Evolutionary conservation across 1,139 yeast species (phyloP).

Genomic region (Pichia sp.): DNA sequence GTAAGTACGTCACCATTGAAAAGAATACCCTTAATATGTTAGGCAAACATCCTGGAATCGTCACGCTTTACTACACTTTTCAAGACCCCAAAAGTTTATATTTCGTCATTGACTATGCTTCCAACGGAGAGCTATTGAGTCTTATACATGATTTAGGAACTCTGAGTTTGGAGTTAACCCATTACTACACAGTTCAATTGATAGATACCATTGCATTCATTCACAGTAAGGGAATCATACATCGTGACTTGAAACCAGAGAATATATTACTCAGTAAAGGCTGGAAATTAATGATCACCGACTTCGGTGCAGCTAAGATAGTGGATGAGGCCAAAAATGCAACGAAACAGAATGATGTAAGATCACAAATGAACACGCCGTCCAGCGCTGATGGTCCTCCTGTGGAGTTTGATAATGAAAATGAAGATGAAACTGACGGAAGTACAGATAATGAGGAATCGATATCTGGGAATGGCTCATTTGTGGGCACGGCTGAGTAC

Average conservation of each 20-base stretch:
- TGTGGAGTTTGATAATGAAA: background rate
- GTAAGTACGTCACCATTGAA: conserved; percentile 93
- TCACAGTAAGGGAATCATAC: conserved; percentile 73
- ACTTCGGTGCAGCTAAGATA: conserved; percentile 73
- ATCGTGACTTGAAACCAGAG: conserved; percentile 75
- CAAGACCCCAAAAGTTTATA: conserved; percentile 86
- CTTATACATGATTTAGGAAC: conserved; percentile 73
- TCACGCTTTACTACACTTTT: conserved; percentile 83
- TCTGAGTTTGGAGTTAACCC: conserved; percentile 68
- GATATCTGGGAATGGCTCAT: conserved; percentile 47
- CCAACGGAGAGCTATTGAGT: conserved; percentile 84
- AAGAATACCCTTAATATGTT: conserved; percentile 84
- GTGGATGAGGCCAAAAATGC: conserved; percentile 19
- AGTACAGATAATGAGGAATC: conserved; percentile 7
- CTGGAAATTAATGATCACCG: conserved; percentile 65
- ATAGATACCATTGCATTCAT: conserved; percentile 60
- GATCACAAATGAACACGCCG: too few species aligned
- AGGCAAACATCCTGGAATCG: conserved; percentile 83
- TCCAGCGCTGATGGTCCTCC: background rate
- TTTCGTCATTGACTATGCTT: conserved; percentile 88
- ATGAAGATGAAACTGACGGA: background rate
- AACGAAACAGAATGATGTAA: background rate
- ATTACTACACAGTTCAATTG: conserved; percentile 61
- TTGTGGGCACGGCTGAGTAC: conserved; percentile 72
- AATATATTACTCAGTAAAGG: conserved; percentile 61